These are phyloP conservation scores for Lindgomyces ingoldianus DNA, from an alignment of 495 filamentous ascomycete genomes.

Conservation along the genomic window DNA sequence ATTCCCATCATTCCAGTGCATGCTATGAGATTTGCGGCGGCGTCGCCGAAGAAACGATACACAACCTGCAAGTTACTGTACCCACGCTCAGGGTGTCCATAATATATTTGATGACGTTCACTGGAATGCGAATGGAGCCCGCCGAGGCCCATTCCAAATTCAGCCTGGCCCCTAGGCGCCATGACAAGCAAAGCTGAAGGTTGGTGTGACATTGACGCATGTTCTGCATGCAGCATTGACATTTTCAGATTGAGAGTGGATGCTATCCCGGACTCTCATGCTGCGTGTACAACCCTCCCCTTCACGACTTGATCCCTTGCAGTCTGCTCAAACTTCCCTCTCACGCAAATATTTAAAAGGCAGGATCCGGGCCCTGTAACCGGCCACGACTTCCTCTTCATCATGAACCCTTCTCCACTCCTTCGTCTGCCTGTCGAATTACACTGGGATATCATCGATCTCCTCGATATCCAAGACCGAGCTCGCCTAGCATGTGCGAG, in stretches of 20 bases:
- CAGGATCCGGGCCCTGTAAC: neutral
- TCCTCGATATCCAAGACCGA: conserved; percentile 19
- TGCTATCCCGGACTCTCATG: neutral
- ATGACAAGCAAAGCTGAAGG: neutral
- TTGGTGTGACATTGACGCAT: conserved; percentile 12
- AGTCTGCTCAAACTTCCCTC: neutral
- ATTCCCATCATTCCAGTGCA: neutral
- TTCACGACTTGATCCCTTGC: neutral
- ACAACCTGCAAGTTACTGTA: neutral
- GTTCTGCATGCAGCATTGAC: neutral
- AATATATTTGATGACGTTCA: neutral
- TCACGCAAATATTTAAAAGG: neutral
- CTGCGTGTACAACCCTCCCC: neutral
- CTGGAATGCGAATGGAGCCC: neutral
- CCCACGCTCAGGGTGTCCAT: too few relatives aligned
- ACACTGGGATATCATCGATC: conserved; percentile 26
- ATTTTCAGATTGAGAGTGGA: neutral
- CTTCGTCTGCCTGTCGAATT: conserved; percentile 31
- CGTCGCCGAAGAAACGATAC: neutral
- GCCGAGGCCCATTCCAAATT: neutral
- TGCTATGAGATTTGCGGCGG: neutral
- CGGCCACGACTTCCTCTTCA: neutral
- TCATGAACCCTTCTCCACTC: conserved; percentile 18
- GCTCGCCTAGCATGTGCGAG: conserved; percentile 10
- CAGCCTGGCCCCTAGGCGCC: neutral